These are phyloP conservation scores for Exutisphaerella laricina DNA, from an alignment of 2,329 filamentous ascomycete genomes.

Conservation along the genomic window DNA sequence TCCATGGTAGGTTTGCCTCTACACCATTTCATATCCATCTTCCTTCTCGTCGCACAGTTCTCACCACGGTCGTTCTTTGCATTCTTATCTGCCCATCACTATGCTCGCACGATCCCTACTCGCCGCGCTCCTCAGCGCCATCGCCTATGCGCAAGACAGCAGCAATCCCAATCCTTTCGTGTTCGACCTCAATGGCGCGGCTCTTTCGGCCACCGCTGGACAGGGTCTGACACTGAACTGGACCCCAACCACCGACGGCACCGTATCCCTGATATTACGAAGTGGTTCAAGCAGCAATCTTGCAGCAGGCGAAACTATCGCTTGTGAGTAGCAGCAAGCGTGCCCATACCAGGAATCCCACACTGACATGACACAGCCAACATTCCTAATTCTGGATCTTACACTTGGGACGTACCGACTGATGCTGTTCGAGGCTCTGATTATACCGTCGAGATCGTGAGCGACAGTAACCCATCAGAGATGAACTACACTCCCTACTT, in stretches of 20 bases:
- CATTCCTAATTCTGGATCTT: conserved; percentile 47
- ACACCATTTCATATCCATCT: conserved; percentile 5
- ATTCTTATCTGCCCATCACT: conserved; percentile 4
- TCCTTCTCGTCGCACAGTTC: conserved; percentile 4
- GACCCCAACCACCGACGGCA: conserved; percentile 46
- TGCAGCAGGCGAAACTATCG: conserved; percentile 26
- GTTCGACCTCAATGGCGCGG: conserved; percentile 44
- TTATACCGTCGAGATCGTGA: conserved; percentile 52
- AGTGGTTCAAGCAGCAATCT: conserved; percentile 38
- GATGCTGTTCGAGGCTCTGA: conserved; percentile 39
- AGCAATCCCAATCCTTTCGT: conserved; percentile 38
- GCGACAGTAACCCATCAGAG: conserved; percentile 39
- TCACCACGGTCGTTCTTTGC: conserved; percentile 3
- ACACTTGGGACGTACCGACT: conserved; percentile 43
- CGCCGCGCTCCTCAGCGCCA: conserved; percentile 42
- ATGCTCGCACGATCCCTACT: conserved; percentile 45
- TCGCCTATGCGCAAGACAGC: conserved; percentile 34
- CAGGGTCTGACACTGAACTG: conserved; percentile 44
- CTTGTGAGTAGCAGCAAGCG: conserved; percentile 27
- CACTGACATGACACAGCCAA: conserved; percentile 31
- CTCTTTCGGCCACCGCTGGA: conserved; percentile 45
- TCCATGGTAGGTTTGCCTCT: conserved; percentile 1
- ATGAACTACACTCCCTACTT: conserved; percentile 52
- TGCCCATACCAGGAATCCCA: conserved; percentile 10
- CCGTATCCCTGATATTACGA: conserved; percentile 47